These are phyloP conservation scores for Simplicillium aogashimaense DNA, from an alignment of 2,329 filamentous ascomycete genomes.

Conservation along the genomic window DNA sequence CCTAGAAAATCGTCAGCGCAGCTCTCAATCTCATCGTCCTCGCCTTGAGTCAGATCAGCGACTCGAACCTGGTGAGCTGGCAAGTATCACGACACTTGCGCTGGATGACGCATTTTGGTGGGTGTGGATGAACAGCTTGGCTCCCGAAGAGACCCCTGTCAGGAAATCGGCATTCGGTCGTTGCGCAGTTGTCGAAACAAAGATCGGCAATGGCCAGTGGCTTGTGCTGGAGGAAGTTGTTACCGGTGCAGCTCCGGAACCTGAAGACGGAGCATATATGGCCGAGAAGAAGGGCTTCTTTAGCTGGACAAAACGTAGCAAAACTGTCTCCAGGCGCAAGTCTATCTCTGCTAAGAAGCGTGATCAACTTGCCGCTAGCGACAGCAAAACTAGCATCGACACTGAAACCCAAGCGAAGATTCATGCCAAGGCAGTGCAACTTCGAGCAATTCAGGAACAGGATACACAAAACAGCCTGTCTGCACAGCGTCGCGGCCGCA, in stretches of 20 bases:
- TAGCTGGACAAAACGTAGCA: slow-evolving; percentile 68
- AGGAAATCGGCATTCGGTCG: slow-evolving; percentile 91
- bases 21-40: slow-evolving; percentile 75
- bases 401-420: slow-evolving; percentile 90
- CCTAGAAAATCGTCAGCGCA: slow-evolving; percentile 60
- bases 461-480: slow-evolving; percentile 31
- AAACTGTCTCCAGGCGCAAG: slow-evolving; percentile 54
- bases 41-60: slow-evolving; percentile 57
- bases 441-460: slow-evolving; percentile 63
- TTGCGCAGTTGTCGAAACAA: slow-evolving; percentile 85
- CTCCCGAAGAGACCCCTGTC: slow-evolving; percentile 74
- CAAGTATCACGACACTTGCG: slow-evolving; percentile 77
- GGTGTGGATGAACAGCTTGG: slow-evolving; percentile 98
- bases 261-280: slow-evolving; percentile 77
- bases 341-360: slow-evolving; percentile 45
- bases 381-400: slow-evolving; percentile 75
- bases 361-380: slow-evolving; percentile 31
- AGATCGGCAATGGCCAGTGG: slow-evolving; percentile 75
- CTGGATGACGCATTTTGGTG: slow-evolving; percentile 98
- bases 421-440: slow-evolving; percentile 76
- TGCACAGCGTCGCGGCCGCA: slow-evolving; percentile 40
- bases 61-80: slow-evolving; percentile 85
- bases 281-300: slow-evolving; percentile 94
- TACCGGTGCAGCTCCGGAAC: slow-evolving; percentile 80
- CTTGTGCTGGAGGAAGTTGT: slow-evolving; percentile 94